Evolutionary conservation across 495 filamentous ascomycete genomes (phyloP).

Genomic region (Podospora comata): DNA sequence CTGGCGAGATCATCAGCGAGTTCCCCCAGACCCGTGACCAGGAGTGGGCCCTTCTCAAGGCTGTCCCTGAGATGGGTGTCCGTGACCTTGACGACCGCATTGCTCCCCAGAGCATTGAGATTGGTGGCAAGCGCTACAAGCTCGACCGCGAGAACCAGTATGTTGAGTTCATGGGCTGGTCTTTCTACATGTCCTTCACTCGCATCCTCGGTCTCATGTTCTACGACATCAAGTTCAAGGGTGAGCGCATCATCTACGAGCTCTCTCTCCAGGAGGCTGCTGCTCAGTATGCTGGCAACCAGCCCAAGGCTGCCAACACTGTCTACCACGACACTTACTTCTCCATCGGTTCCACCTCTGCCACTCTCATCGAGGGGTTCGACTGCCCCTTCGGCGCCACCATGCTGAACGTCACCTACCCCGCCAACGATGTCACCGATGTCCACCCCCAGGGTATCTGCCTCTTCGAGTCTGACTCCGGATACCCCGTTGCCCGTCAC

Average conservation of each 20-base stretch:
- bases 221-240: conserved; percentile 54
- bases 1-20: conserved; percentile 34
- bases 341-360: conserved; percentile 42
- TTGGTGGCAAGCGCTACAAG: conserved; percentile 42
- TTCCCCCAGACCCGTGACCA: conserved; percentile 31
- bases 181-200: conserved; percentile 50
- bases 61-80: conserved; percentile 35
- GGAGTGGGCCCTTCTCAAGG: conserved; percentile 35
- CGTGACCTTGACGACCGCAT: conserved; percentile 41
- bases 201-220: conserved; percentile 46
- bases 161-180: conserved; percentile 55
- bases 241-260: conserved; percentile 54
- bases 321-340: conserved; percentile 48
- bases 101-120: conserved; percentile 39
- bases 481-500: conserved; percentile 49
- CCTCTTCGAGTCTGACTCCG: conserved; percentile 51
- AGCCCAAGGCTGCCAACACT: conserved; percentile 45
- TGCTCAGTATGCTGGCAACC: conserved; percentile 52
- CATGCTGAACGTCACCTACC: conserved; percentile 42
- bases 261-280: conserved; percentile 54
- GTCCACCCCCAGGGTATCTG: conserved; percentile 46
- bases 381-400: conserved; percentile 53
- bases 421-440: conserved; percentile 35
- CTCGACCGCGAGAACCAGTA: conserved; percentile 48
- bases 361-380: conserved; percentile 49